These are phyloP conservation scores for Hemisphaericaspora subhashii DNA, from an alignment of 1,139 yeast species.

Conservation along the genomic window DNA sequence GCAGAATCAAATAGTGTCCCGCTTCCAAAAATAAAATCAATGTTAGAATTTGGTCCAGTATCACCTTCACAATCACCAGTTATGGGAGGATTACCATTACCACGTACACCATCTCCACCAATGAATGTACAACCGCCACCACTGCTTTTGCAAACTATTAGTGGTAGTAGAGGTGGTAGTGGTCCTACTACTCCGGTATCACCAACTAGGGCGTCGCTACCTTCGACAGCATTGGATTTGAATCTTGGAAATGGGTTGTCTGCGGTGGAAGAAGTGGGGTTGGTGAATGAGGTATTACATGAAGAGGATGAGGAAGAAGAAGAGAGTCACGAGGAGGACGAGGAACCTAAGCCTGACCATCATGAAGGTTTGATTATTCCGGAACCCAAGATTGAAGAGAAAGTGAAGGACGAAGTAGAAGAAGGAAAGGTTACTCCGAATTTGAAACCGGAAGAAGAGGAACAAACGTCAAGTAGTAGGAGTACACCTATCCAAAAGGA, in stretches of 20 bases:
- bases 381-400: not conserved
- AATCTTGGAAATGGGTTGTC: conserved; percentile 1
- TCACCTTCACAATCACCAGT: not conserved
- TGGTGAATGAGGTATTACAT: too few species aligned
- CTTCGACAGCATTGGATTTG: not conserved
- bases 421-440: too few species aligned
- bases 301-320: conserved; percentile 1
- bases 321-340: not conserved
- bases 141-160: not conserved
- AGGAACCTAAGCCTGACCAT: not conserved
- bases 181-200: not conserved
- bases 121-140: not conserved
- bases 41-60: conserved; percentile 13
- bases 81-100: not conserved
- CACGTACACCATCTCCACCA: conserved; percentile 4
- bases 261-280: conserved; percentile 2
- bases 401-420: not conserved
- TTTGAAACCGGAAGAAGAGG: not conserved
- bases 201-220: not conserved
- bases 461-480: not conserved
- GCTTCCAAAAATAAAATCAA: conserved; percentile 12
- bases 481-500: too few species aligned
- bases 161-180: not conserved
- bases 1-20: conserved; percentile 1
- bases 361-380: too few species aligned